These are phyloP conservation scores for Fonsecaea nubica DNA, from an alignment of 2,329 filamentous ascomycete species.

Conservation along the genomic window DNA sequence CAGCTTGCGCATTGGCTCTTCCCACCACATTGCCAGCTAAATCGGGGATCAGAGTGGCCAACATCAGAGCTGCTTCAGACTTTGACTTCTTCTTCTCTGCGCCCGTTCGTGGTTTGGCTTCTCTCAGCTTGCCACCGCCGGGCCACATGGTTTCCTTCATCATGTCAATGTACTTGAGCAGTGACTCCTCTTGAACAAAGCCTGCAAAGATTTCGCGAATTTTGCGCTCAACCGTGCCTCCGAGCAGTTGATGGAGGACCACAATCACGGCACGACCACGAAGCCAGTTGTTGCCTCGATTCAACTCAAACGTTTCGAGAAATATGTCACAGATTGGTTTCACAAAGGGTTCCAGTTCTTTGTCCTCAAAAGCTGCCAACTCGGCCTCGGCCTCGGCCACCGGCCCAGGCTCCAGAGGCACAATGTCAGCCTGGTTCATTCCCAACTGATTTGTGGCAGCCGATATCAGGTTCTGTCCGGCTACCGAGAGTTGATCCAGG, in stretches of 20 bases:
- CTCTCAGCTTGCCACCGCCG: conserved; percentile 52
- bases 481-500: conserved; percentile 88
- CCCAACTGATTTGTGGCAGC: conserved; percentile 60
- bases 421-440: conserved; percentile 41
- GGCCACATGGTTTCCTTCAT: conserved; percentile 85
- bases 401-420: conserved; percentile 56
- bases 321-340: conserved; percentile 99
- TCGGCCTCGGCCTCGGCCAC: conserved; percentile 87
- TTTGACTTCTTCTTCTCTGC: conserved; percentile 80
- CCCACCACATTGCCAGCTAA: conserved; percentile 92
- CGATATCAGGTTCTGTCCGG: conserved; percentile 80
- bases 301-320: conserved; percentile 91
- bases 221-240: conserved; percentile 94
- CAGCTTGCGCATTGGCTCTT: conserved; percentile 85
- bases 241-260: conserved; percentile 91
- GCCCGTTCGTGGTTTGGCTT: conserved; percentile 64
- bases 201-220: conserved; percentile 81
- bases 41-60: conserved; percentile 89
- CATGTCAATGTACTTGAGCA: conserved; percentile 76
- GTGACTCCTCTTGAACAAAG: conserved; percentile 76
- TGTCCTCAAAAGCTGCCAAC: conserved; percentile 88
- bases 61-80: conserved; percentile 85
- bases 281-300: conserved; percentile 95
- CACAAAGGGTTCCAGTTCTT: conserved; percentile 90
- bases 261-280: conserved; percentile 94